Conservation (phyloP, 257 asterid species). For the Striga asiatica region DNA sequence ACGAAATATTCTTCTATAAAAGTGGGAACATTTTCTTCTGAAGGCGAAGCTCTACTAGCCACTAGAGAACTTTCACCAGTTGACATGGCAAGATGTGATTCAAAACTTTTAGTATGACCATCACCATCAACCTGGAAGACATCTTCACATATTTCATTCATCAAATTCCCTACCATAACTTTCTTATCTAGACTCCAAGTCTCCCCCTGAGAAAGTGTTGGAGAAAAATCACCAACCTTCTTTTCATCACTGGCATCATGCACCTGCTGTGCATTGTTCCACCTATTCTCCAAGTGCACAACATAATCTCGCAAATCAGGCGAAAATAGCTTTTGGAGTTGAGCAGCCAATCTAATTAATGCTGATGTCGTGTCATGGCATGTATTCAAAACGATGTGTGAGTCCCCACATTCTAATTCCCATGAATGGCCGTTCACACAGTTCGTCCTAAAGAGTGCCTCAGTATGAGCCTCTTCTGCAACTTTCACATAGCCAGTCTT, state of each 20-base stretch:
- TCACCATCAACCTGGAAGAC: constrained; percentile 54
- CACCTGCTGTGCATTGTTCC: constrained; percentile 61
- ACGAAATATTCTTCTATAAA: constrained; percentile 82
- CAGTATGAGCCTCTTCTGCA: constrained; percentile 69
- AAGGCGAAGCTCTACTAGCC: constrained; percentile 27
- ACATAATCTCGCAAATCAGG: constrained; percentile 81
- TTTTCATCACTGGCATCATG: constrained; percentile 31
- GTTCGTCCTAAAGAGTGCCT: constrained; percentile 53
- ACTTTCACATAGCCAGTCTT: constrained; percentile 77
- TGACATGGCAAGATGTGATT: constrained; percentile 25
- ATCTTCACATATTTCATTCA: constrained; percentile 85
- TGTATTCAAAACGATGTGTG: constrained; percentile 54
- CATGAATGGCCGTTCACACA: constrained; percentile 50
- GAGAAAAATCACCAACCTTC: constrained; percentile 24
- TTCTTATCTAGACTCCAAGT: constrained; percentile 29
- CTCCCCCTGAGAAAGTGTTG: constrained; percentile 30
- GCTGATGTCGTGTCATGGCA: constrained; percentile 79
- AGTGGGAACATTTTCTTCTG: constrained; percentile 39
- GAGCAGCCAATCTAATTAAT: constrained; percentile 58
- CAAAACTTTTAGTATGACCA: constrained; percentile 39
- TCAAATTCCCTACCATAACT: constrained; percentile 37
- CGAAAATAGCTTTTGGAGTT: constrained; percentile 75
- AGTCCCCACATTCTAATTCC: constrained; percentile 74
- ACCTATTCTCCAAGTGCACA: constrained; percentile 88
- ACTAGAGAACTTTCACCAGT: constrained; percentile 30